Conservation (phyloP, 345 rosid genomes). For the Aurinia saxatilis region DNA sequence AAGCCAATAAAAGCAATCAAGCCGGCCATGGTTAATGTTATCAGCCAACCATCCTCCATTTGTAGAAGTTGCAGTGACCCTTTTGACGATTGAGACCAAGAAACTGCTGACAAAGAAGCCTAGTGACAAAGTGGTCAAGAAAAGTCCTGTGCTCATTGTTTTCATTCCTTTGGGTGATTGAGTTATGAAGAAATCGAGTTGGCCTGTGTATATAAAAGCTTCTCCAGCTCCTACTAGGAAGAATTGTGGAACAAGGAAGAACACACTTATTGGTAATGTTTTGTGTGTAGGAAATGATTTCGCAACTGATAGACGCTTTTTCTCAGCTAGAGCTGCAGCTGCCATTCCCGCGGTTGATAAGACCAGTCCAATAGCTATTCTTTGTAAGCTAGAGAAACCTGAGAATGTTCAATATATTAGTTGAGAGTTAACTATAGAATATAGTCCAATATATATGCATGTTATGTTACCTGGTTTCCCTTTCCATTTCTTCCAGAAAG, state of each 20-base stretch:
- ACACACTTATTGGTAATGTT: constrained; percentile 39
- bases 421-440: background rate
- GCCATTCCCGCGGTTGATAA: constrained; percentile 56
- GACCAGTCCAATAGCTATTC: constrained; percentile 54
- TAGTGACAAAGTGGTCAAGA: constrained; percentile 53
- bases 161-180: constrained; percentile 67
- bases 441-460: background rate
- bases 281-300: constrained; percentile 24
- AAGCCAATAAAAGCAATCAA: constrained; percentile 47
- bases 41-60: constrained; percentile 41
- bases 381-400: constrained; percentile 57
- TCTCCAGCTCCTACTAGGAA: constrained; percentile 64
- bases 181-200: constrained; percentile 66
- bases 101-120: constrained; percentile 61
- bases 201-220: constrained; percentile 62
- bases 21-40: constrained; percentile 44
- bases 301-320: constrained; percentile 33
- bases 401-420: background rate
- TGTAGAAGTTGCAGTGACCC: constrained; percentile 23
- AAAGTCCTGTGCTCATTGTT: constrained; percentile 63
- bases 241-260: constrained; percentile 54
- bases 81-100: constrained; percentile 42
- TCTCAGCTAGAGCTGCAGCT: constrained; percentile 42
- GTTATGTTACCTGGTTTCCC: constrained; percentile 37
- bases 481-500: constrained; percentile 44